A percentile compares a stretch with the other conserved stretches of the same genome.
These are phyloP conservation scores for Aphanomyces euteiches DNA, from an alignment of 352 stramenopile genomes.

Conservation along the genomic window DNA sequence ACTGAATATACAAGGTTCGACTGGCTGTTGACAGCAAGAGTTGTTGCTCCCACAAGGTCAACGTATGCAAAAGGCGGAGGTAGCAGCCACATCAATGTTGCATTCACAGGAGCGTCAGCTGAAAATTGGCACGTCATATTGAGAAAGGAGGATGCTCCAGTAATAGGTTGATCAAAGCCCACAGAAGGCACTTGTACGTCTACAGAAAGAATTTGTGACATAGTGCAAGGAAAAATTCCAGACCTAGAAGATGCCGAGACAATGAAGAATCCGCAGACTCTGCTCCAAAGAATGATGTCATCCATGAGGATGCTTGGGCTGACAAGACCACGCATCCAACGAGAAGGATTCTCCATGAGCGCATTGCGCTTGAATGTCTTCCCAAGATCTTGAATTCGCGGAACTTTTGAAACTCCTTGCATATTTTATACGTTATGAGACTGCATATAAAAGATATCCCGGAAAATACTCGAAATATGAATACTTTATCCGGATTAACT, in stretches of 20 bases:
- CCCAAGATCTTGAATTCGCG: slow-evolving; percentile 17
- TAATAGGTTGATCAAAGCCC: not conserved
- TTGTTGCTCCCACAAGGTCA: not conserved
- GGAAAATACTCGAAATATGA: not conserved
- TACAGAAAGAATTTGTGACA: not conserved
- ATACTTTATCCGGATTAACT: not conserved
- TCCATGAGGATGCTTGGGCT: slow-evolving; percentile 14
- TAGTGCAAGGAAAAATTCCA: not conserved
- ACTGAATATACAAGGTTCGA: not conserved
- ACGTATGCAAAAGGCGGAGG: slow-evolving; percentile 18
- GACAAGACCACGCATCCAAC: not conserved
- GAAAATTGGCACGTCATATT: not conserved
- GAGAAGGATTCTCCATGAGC: not conserved
- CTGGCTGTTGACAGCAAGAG: not conserved
- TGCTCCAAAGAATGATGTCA: slow-evolving; percentile 5
- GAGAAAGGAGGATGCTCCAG: not conserved
- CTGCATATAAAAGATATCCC: not conserved
- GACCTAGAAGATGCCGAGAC: not conserved
- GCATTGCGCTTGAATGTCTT: not conserved
- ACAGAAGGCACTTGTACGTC: not conserved
- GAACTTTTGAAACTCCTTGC: not conserved
- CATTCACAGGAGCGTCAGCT: slow-evolving; percentile 10
- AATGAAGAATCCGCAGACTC: not conserved
- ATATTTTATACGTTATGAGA: too few relatives aligned
- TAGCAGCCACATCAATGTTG: slow-evolving; percentile 8